A percentile compares a stretch with the other conserved stretches of the same genome.
phyloP scores from a whole-genome alignment of 257 asterid genomes.

The Cynanchum wilfordii region DNA sequence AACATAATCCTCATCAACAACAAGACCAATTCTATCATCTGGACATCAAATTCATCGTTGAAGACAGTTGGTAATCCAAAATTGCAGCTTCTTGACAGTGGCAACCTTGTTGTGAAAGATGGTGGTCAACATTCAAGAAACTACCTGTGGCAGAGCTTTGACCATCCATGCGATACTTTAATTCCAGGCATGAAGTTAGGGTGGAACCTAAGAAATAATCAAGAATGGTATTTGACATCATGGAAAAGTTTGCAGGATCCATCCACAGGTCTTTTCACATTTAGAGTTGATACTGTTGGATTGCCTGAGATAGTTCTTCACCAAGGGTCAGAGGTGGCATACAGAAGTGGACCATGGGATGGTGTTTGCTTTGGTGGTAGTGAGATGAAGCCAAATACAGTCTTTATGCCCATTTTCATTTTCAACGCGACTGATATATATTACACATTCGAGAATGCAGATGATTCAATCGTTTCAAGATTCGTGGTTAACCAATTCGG shows the following conservation, averaged over 20 bases:
- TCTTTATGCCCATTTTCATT: conserved; percentile 20
- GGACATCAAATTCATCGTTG: conserved; percentile 28
- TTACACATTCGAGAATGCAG: conserved; percentile 20
- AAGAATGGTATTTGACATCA: conserved; percentile 29
- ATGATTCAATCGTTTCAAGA: conserved; percentile 25
- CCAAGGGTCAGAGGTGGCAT: conserved; percentile 17
- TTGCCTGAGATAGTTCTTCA: conserved; percentile 30
- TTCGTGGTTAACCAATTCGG: conserved; percentile 29
- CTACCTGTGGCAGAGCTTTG: conserved; percentile 40
- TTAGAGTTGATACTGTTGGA: conserved; percentile 20
- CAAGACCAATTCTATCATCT: conserved; percentile 17
- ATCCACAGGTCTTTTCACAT: conserved; percentile 24
- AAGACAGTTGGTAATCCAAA: conserved; percentile 15
- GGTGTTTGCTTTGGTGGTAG: conserved; percentile 24
- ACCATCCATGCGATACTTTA: conserved; percentile 34
- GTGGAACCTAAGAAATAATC: conserved; percentile 24
- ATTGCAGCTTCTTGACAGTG: conserved; percentile 34
- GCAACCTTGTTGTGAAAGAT: conserved; percentile 30
- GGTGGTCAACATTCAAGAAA: background rate
- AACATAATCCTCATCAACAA: conserved; percentile 14
- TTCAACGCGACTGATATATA: conserved; percentile 11
- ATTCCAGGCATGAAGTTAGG: conserved; percentile 44
- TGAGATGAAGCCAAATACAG: conserved; percentile 17
- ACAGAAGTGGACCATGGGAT: conserved; percentile 30
- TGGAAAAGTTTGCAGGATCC: conserved; percentile 38